These are phyloP conservation scores for Helotiales sp. DNA, from an alignment of 2,329 filamentous ascomycete genomes.

Conservation along the genomic window DNA sequence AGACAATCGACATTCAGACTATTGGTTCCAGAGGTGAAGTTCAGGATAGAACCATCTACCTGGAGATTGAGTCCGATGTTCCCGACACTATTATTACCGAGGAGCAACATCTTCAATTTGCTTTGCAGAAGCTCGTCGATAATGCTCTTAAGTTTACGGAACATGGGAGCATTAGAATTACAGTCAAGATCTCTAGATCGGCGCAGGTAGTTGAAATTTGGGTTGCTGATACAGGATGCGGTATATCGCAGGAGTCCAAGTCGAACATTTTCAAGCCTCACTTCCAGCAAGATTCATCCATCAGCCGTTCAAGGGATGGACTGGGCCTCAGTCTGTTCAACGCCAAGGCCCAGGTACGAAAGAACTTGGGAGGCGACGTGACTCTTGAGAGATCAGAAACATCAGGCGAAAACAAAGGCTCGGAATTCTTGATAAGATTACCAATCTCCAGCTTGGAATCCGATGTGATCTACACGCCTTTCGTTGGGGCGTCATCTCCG, in stretches of 20 bases:
- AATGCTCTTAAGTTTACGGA: slow-evolving; percentile 75
- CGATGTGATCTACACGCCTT: slow-evolving; percentile 18
- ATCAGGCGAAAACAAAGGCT: slow-evolving; percentile 58
- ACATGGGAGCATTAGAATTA: slow-evolving; percentile 60
- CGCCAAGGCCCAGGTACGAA: slow-evolving; percentile 69
- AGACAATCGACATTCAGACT: slow-evolving; percentile 31
- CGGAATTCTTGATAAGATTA: slow-evolving; percentile 68
- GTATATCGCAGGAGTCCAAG: slow-evolving; percentile 66
- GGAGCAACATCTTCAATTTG: slow-evolving; percentile 50
- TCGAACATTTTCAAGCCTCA: slow-evolving; percentile 70
- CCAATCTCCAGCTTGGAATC: slow-evolving; percentile 41
- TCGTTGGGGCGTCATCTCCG: slow-evolving; percentile 23
- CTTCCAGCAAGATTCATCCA: slow-evolving; percentile 66
- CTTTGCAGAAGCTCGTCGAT: slow-evolving; percentile 45
- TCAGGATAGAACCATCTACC: slow-evolving; percentile 39
- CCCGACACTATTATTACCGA: slow-evolving; percentile 50
- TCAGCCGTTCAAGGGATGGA: slow-evolving; percentile 66
- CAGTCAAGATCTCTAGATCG: slow-evolving; percentile 51
- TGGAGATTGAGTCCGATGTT: slow-evolving; percentile 41
- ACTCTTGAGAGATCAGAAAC: slow-evolving; percentile 63
- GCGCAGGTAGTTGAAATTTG: slow-evolving; percentile 58
- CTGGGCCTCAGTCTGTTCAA: slow-evolving; percentile 69
- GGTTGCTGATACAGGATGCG: slow-evolving; percentile 66
- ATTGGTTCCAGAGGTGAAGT: slow-evolving; percentile 29
- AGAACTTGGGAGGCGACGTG: slow-evolving; percentile 64